Evolutionary conservation across 2,329 filamentous ascomycete genomes (phyloP), one percentile per base, ranked within the genome.

Genomic region (Arthrobotrys entomopaga): DNA sequence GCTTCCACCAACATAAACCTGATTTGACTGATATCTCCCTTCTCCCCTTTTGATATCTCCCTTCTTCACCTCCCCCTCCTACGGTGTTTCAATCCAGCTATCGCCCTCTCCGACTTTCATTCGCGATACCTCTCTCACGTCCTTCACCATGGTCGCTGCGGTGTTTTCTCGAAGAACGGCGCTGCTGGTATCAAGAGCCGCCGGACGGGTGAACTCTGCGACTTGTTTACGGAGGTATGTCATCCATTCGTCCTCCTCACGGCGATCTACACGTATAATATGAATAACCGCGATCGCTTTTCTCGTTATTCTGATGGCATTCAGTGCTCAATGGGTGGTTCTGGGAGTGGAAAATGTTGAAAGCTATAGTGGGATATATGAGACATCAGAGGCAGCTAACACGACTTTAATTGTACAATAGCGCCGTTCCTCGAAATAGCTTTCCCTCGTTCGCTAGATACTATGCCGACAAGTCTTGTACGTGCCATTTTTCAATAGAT

Each of bases 381-480:
- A 40, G 20, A 56, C 29, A 57, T 34, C 8, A 8, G 65, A 53
- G 13, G 42, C 16, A 46, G 69, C 69, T 73, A 63, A 73, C 69
- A 57, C 15, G 58, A 38, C 10, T 34, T 24, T 34, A 34, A 3
- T 42, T 46, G 8, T 19, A 26, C 42, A 3, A 63, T 22, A 73
- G 54, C 58, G 58, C 43, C 69, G 43, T 66, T 24, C 49, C 61
- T 13, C 54, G 42, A 52, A 60, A 54, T 50, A 34, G 42, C 19
- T 73, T 66, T 49, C 69, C 69, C 42, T 66, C 57, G 8, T 63
- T 73, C 56, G 58, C 61, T 26, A 66, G 69, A 73, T 73, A 66
- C 56, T 73, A 73, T 73, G 69, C 69, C 60, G 67, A 72, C 57
- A 72, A 72, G 54, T 72, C 67, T 10, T 73, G 69, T 73, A 73